Percentiles rank a stretch among this genome's conserved stretches.
Evolutionary conservation across 495 filamentous ascomycete species (phyloP).

Genomic region (Aspergillus homomorphus): DNA sequence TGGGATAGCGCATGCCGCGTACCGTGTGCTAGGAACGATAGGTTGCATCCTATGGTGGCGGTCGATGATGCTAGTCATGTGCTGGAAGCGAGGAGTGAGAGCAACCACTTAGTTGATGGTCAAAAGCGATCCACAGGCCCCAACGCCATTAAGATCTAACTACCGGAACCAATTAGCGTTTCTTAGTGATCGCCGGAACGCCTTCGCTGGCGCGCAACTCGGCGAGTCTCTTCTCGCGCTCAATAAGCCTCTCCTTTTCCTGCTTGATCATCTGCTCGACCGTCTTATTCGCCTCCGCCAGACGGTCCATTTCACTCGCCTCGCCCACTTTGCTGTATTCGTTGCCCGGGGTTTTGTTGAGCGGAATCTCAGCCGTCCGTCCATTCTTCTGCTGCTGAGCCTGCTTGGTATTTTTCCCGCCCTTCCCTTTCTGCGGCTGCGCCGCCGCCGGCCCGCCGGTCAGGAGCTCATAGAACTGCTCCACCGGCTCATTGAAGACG

Average conservation of each 20-base stretch:
- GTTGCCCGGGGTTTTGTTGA: constrained; percentile 57
- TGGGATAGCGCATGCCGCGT: background rate
- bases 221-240: constrained; percentile 61
- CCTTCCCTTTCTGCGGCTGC: constrained; percentile 38
- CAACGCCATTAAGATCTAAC: background rate
- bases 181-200: constrained; percentile 40
- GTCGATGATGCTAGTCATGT: background rate
- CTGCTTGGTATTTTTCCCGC: constrained; percentile 46
- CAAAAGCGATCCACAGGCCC: background rate
- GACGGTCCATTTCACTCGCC: constrained; percentile 59
- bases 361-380: constrained; percentile 69
- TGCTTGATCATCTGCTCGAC: constrained; percentile 68
- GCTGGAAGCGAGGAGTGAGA: background rate
- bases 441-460: constrained; percentile 54
- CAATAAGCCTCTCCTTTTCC: constrained; percentile 60
- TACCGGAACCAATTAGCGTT: constrained; percentile 29
- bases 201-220: constrained; percentile 57
- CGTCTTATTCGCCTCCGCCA: constrained; percentile 58
- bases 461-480: constrained; percentile 79
- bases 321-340: constrained; percentile 76
- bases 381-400: constrained; percentile 46
- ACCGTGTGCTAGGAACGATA: background rate
- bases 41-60: background rate
- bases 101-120: background rate
- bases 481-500: constrained; percentile 93